Percentiles rank a stretch among this genome's conserved stretches.
Conservation (phyloP, 2,329 filamentous ascomycete genomes). For the Calonectria henricotiae region DNA sequence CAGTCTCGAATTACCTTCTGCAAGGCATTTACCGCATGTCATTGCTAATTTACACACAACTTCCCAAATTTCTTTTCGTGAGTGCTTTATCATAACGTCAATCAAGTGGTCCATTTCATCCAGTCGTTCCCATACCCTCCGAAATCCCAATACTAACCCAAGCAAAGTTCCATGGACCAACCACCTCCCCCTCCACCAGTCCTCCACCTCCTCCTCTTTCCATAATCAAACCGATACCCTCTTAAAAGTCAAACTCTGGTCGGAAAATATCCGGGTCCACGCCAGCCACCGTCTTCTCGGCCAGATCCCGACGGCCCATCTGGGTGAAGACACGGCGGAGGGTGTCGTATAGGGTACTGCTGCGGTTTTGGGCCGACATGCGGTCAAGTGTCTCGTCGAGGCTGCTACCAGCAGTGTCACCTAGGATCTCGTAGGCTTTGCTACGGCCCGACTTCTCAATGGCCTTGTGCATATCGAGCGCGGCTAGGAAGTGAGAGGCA, state of each 20-base stretch:
- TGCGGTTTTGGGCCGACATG: constrained; percentile 95
- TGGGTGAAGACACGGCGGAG: constrained; percentile 94
- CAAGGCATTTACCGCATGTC: constrained; percentile 12
- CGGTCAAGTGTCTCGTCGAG: constrained; percentile 84
- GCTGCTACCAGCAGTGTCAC: constrained; percentile 62
- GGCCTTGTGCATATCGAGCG: constrained; percentile 94
- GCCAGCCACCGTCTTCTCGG: constrained; percentile 88
- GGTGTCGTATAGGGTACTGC: constrained; percentile 97
- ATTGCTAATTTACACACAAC: constrained; percentile 15
- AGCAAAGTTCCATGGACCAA: background rate
- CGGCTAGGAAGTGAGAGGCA: constrained; percentile 91
- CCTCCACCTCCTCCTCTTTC: background rate
- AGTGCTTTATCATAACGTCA: constrained; percentile 19
- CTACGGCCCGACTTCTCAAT: constrained; percentile 89
- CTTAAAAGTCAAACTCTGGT: constrained; percentile 88
- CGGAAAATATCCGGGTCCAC: constrained; percentile 94
- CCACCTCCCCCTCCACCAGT: background rate
- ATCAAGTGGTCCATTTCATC: constrained; percentile 21
- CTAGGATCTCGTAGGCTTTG: constrained; percentile 87
- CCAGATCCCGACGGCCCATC: constrained; percentile 91
- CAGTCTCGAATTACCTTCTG: constrained; percentile 27
- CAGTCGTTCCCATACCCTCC: constrained; percentile 16
- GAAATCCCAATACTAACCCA: constrained; percentile 9
- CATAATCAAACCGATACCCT: constrained; percentile 11
- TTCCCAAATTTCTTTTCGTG: constrained; percentile 20